Evolutionary conservation across 441 rosid species (phyloP), one percentile per base, ranked within the genome.

Genomic region (Corymbia calophylla): DNA sequence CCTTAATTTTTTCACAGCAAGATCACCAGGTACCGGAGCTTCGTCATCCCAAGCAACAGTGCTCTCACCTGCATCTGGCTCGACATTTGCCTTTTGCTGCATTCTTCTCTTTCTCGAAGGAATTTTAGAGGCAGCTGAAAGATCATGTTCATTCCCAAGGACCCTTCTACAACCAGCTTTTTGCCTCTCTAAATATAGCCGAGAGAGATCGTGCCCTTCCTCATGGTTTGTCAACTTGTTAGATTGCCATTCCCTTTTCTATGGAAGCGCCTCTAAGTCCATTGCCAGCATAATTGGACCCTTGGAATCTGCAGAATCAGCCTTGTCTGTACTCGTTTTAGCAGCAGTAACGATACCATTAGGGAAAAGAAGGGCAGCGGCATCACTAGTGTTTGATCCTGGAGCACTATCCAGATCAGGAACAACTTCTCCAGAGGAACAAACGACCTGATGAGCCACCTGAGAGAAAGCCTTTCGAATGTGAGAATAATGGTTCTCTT

Each of bases 211-310:
- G 64, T 58, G n/a, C 64, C 96, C 96, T 93, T 96, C 96, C 88
- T 92, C 96, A 84, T 96, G 94, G 90, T 94, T 94, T 91, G 95
- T 93, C 93, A 94, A 92, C 82, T 97, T 92, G 91, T 94, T 96
- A 39, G 95, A 97, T 93, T 92, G 95, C 90, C 95, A 53, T 47
- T 93, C 95, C 92, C 97, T 94, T 92, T 90, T 96, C 93, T 89
- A 94, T 48, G 92, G 88, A 86, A 90, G 60, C 39, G 91, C 91
- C 88, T 91, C 94, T 66, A 88, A 91, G 86, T 92, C 90, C 58
- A 31, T 89, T 89, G 90, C 92, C 51, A 87, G 87, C 90, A 91
- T 87, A 89, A 68, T 60, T 82, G 88, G 91, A 87, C 91, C 90
- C 89, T 88, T 55, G 88, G 90, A 89, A 91, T 88, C 91, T n/a